These are phyloP conservation scores for Starmerella apis DNA, from an alignment of 805 yeast species.

Conservation along the genomic window DNA sequence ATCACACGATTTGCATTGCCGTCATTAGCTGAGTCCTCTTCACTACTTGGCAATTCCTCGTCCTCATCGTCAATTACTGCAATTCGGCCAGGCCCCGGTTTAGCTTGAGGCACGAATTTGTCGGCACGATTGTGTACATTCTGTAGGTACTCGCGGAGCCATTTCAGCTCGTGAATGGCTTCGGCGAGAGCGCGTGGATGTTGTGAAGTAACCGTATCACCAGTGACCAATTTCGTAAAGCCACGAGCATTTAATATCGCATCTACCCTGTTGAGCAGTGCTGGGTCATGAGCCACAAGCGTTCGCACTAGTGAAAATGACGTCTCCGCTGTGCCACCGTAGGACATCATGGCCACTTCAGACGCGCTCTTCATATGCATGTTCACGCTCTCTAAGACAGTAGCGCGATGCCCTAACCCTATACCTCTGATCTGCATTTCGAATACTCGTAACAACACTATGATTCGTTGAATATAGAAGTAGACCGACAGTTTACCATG, in stretches of 20 bases:
- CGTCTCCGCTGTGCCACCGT: slow-evolving; percentile 11
- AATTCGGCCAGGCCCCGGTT: not conserved
- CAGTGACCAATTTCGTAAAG: not conserved
- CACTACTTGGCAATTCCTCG: not conserved
- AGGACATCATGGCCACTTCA: slow-evolving; percentile 13
- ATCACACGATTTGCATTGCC: too few relatives aligned
- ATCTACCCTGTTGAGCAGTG: slow-evolving; percentile 7
- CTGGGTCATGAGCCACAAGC: slow-evolving; percentile 4
- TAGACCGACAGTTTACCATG: too few relatives aligned
- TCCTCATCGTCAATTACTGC: not conserved
- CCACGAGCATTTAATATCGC: slow-evolving; percentile 1
- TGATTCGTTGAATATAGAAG: too few relatives aligned
- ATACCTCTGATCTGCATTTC: too few relatives aligned
- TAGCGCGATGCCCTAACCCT: not conserved
- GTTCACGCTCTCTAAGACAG: too few relatives aligned
- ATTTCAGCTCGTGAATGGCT: slow-evolving; percentile 14
- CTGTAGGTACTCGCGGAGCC: slow-evolving; percentile 11
- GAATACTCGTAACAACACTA: too few relatives aligned
- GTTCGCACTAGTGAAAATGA: slow-evolving; percentile 15
- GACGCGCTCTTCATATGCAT: not conserved
- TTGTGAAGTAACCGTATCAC: not conserved
- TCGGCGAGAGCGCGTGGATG: slow-evolving; percentile 6
- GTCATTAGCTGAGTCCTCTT: too few relatives aligned
- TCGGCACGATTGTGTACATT: slow-evolving; percentile 8
- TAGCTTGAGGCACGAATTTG: not conserved